These are phyloP conservation scores for Emydomyces testavorans DNA, from an alignment of 2,329 filamentous ascomycete species.

Conservation along the genomic window DNA sequence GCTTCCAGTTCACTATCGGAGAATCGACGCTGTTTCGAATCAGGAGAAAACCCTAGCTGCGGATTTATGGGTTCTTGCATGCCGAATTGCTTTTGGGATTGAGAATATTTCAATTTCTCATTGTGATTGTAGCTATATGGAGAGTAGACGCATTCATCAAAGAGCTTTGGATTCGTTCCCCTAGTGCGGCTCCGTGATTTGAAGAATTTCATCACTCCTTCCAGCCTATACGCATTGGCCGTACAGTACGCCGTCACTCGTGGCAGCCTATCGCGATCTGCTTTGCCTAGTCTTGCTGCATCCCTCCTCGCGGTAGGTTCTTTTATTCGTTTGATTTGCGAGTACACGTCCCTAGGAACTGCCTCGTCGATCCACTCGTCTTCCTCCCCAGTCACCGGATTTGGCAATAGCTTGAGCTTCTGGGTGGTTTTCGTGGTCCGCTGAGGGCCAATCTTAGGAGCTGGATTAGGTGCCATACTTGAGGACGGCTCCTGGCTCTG, in stretches of 20 bases:
- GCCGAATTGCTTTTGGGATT: constrained; percentile 8
- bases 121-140: constrained; percentile 68
- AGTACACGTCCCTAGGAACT: constrained; percentile 89
- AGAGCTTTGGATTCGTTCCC: constrained; percentile 76
- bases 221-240: constrained; percentile 80
- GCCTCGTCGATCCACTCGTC: constrained; percentile 74
- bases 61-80: neutral
- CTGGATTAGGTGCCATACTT: constrained; percentile 27
- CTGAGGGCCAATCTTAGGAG: constrained; percentile 78
- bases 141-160: constrained; percentile 96
- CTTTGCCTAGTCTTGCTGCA: constrained; percentile 84
- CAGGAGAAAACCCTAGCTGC: neutral
- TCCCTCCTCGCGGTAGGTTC: constrained; percentile 86
- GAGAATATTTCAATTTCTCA: constrained; percentile 25
- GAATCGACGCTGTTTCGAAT: constrained; percentile 20
- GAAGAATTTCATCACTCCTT: constrained; percentile 77
- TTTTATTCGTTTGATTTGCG: constrained; percentile 94
- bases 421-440: constrained; percentile 90
- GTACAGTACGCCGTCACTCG: constrained; percentile 95
- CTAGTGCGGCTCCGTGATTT: constrained; percentile 70
- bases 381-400: constrained; percentile 70
- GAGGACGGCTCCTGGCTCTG: constrained; percentile 63
- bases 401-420: constrained; percentile 93
- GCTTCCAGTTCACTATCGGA: constrained; percentile 61
- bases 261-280: constrained; percentile 74